phyloP scores from a whole-genome alignment of 2,329 filamentous ascomycete genomes.

The Malbranchea zuffiana region DNA sequence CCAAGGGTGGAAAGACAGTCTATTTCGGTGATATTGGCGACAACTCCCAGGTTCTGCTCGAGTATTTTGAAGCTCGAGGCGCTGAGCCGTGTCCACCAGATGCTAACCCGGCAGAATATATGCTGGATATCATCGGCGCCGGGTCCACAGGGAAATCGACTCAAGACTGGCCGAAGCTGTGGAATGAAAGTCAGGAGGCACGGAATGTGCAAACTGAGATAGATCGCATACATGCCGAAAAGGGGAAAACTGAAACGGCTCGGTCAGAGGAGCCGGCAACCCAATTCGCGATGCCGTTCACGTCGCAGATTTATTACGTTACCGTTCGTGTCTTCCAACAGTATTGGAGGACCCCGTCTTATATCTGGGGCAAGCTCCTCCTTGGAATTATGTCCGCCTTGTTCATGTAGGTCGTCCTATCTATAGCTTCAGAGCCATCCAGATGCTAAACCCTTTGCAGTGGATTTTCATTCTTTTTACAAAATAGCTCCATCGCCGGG shows the following conservation, averaged over 20 bases:
- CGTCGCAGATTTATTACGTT: conserved; percentile 54
- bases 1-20: conserved; percentile 52
- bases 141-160: conserved; percentile 56
- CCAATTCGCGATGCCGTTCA: conserved; percentile 61
- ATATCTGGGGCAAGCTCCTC: conserved; percentile 68
- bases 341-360: conserved; percentile 77
- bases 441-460: conserved; percentile 51
- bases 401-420: conserved; percentile 46
- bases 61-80: conserved; percentile 56
- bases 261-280: conserved; percentile 14
- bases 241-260: conserved; percentile 22
- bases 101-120: conserved; percentile 65
- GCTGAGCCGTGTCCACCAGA: conserved; percentile 45
- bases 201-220: conserved; percentile 46
- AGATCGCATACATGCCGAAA: conserved; percentile 43
- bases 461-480: conserved; percentile 67
- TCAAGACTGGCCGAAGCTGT: conserved; percentile 51
- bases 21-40: conserved; percentile 57
- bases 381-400: conserved; percentile 53
- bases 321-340: conserved; percentile 69
- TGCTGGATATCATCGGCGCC: conserved; percentile 48
- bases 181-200: conserved; percentile 49
- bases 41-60: conserved; percentile 44
- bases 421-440: neutral
- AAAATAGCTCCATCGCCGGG: conserved; percentile 61